Evolutionary conservation across 495 filamentous ascomycete species (phyloP), one percentile per base, ranked within the genome.

Genomic region (Oidiodendron maius): DNA sequence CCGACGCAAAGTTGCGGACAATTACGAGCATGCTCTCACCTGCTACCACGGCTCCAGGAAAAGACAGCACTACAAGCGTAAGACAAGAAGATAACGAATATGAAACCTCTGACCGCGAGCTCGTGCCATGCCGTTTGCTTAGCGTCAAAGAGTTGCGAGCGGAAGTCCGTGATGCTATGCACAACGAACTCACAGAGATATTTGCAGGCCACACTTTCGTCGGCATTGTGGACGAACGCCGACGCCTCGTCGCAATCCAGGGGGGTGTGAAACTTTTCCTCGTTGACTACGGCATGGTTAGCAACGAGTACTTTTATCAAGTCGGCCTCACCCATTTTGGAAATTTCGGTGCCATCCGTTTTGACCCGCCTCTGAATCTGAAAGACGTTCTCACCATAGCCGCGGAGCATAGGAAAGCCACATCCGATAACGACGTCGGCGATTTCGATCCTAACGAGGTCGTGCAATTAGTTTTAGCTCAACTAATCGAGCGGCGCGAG

Each of bases 261-360:
- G 80, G 85, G 20, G 93, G 94, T 15, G 86, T 97, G 1, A 94
- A 91, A 61, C 76, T 99, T 39, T 96, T 83, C 64, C 81, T 97
- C 15, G 78, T 99, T 48, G 94, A 99, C 68, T 99, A 97, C 62
- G 93, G 89, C 13, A 82, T 89, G 58, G 71, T 89, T 12, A 85
- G 81, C 64, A 84, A 80, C 48, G 94, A 97, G 59, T 91, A 91
- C 67, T 96, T 99, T 69, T 97, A 99, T 68, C 94, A 99, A 66
- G 70, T 97, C 38, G 94, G 91, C 2, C 77, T 99, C 36, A 96
- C 93, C 0, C 89, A 97, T 61, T 99, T 97, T 64, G 89, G 85
- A 1, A 97, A 97, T 60, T 97, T 95, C 62, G 94, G 94, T 13
- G 59, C 71, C 42, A 95, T 97, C 56, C 76, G 74, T 8, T 87